A percentile compares a stretch with the other conserved stretches of the same genome.
Evolutionary conservation across 2,329 filamentous ascomycete genomes (phyloP).

Genomic region (Aureobasidium sp.): DNA sequence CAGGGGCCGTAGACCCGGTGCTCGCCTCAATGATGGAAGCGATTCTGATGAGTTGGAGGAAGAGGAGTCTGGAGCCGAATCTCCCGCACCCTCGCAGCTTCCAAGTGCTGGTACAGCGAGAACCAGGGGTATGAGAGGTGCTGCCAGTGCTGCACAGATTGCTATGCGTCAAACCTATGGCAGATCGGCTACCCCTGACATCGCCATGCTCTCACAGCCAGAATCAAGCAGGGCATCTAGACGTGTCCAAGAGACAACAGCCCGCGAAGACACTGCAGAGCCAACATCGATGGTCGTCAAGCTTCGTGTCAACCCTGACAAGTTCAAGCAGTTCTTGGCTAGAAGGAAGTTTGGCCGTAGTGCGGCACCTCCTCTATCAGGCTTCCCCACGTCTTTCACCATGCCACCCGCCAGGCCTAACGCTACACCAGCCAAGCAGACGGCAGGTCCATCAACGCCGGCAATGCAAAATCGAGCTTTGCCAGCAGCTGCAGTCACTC

Average conservation of each 20-base stretch:
- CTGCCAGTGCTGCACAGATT: conserved; percentile 77
- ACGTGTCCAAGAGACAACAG: conserved; percentile 49
- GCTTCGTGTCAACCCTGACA: conserved; percentile 65
- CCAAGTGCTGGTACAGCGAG: conserved; percentile 59
- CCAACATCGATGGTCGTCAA: conserved; percentile 68
- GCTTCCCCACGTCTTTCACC: conserved; percentile 38
- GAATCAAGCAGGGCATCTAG: conserved; percentile 59
- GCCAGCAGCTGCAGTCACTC: conserved; percentile 5
- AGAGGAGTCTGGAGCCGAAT: conserved; percentile 79
- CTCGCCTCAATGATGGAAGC: conserved; percentile 46
- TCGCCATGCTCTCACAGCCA: conserved; percentile 56
- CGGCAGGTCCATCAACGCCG: conserved; percentile 12
- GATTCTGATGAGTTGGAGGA: conserved; percentile 90
- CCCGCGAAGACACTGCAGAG: conserved; percentile 78
- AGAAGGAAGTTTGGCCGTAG: conserved; percentile 43
- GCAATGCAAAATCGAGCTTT: conserved; percentile 15
- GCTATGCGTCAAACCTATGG: conserved; percentile 66
- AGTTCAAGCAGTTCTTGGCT: conserved; percentile 58
- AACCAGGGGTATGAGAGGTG: conserved; percentile 81
- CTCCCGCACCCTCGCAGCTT: conserved; percentile 66
- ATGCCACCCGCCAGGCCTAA: conserved; percentile 41
- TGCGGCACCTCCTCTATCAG: conserved; percentile 22
- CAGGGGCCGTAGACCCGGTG: conserved; percentile 50
- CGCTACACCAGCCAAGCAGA: conserved; percentile 37
- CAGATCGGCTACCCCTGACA: conserved; percentile 88